Evolutionary conservation across 2,329 filamentous ascomycete genomes (phyloP).

Genomic region (Cytospora chrysosperma): DNA sequence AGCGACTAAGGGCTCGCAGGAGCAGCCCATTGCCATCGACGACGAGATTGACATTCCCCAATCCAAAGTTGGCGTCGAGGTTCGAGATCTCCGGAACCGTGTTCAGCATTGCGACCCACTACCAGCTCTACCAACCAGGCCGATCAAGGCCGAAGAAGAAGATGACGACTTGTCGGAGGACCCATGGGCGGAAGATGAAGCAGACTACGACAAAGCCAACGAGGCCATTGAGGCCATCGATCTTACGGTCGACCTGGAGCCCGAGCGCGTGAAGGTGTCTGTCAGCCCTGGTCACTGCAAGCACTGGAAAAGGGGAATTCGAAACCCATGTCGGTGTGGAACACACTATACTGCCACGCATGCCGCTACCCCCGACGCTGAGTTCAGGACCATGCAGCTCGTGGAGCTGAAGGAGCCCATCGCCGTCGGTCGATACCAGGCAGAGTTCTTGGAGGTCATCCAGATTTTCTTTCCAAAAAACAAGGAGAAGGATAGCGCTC

Average conservation of each 20-base stretch:
- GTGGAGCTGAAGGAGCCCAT: slow-evolving; percentile 30
- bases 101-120: not conserved
- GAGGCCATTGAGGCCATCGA: slow-evolving; percentile 8
- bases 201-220: slow-evolving; percentile 15
- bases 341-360: slow-evolving; percentile 1
- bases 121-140: not conserved
- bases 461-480: slow-evolving; percentile 38
- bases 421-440: slow-evolving; percentile 23
- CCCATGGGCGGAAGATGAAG: slow-evolving; percentile 19
- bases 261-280: not conserved
- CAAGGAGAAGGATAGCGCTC: slow-evolving; percentile 37
- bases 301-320: slow-evolving; percentile 15
- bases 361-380: slow-evolving; percentile 23
- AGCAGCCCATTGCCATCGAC: slow-evolving; percentile 1
- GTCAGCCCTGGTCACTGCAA: not conserved
- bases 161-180: slow-evolving; percentile 11
- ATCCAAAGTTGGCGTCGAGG: not conserved
- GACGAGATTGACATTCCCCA: not conserved
- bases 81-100: slow-evolving; percentile 1
- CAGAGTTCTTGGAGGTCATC: slow-evolving; percentile 36
- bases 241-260: slow-evolving; percentile 1
- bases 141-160: slow-evolving; percentile 16
- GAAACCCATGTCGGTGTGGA: slow-evolving; percentile 19
- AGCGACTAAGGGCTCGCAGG: not conserved
- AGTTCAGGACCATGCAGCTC: slow-evolving; percentile 15